phyloP scores from a whole-genome alignment of 257 asterid species.

The Ajuga chamaepitys region DNA sequence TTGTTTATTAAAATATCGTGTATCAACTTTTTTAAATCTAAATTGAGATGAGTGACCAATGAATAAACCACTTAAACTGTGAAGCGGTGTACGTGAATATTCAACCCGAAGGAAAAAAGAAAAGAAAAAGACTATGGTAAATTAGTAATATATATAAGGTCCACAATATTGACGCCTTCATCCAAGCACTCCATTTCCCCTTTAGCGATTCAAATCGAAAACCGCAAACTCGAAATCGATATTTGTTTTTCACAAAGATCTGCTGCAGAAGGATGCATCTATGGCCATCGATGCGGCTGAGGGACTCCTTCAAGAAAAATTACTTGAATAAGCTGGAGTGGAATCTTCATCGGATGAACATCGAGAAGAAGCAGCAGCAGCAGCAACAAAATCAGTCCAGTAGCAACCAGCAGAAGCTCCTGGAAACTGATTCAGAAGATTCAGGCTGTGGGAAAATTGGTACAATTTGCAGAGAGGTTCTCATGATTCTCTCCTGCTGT shows the following conservation, averaged over 20 bases:
- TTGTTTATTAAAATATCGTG: no score
- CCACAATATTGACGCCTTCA: no score
- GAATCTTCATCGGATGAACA: constrained; percentile 54
- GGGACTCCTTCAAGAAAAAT: constrained; percentile 76
- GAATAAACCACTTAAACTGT: no score
- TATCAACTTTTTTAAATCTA: no score
- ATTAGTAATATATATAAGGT: no score
- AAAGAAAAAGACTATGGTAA: no score
- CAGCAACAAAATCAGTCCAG: constrained; percentile 24
- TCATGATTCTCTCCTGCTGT: constrained; percentile 69
- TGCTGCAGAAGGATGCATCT: constrained; percentile 56
- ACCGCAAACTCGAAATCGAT: not conserved
- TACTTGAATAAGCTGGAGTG: constrained; percentile 65
- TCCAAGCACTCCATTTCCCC: no score
- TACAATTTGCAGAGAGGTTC: constrained; percentile 38
- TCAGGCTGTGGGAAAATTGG: constrained; percentile 19
- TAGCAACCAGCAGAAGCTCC: constrained; percentile 37
- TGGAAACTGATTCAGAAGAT: constrained; percentile 23
- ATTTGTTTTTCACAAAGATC: not conserved
- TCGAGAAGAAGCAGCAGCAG: constrained; percentile 36
- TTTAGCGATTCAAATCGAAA: not conserved
- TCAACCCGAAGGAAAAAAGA: no score
- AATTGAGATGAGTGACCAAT: no score
- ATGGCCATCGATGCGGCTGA: constrained; percentile 75
- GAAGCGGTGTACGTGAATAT: no score